These are phyloP conservation scores for Parsonsia alboflavescens DNA, from an alignment of 257 asterid species.

Conservation along the genomic window DNA sequence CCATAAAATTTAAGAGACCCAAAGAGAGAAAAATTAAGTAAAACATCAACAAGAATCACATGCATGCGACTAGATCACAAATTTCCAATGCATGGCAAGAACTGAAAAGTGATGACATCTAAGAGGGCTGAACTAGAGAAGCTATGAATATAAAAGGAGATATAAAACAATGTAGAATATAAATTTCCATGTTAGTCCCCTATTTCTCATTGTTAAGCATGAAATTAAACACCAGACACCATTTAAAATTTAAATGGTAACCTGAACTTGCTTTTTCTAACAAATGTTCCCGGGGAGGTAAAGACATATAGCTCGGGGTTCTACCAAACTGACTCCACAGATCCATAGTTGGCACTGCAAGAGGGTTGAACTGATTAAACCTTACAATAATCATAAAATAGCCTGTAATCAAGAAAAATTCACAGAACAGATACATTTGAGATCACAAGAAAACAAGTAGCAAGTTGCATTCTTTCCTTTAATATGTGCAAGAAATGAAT, in stretches of 20 bases:
- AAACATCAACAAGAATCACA: neutral
- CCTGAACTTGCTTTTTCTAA: slow-evolving; percentile 52
- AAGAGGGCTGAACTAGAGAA: neutral
- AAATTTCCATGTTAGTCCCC: neutral
- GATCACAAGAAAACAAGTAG: neutral
- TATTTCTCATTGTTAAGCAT: neutral
- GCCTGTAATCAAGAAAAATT: neutral
- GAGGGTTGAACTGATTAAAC: slow-evolving; percentile 13
- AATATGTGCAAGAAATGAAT: neutral
- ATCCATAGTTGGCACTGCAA: slow-evolving; percentile 37
- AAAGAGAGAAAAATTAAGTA: neutral
- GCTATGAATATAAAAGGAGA: neutral
- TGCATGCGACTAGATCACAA: neutral
- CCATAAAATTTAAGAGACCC: slow-evolving; percentile 1
- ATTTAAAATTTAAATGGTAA: neutral
- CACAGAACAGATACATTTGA: neutral
- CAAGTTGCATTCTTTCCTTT: neutral
- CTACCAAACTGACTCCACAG: slow-evolving; percentile 36
- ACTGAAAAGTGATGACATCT: neutral
- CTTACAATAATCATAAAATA: neutral
- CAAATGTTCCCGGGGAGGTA: slow-evolving; percentile 59
- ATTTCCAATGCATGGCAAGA: neutral
- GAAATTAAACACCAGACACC: neutral
- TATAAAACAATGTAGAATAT: neutral
- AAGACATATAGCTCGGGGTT: slow-evolving; percentile 36